phyloP scores from a whole-genome alignment of 345 rosid species.

The Excoecaria agallocha region DNA sequence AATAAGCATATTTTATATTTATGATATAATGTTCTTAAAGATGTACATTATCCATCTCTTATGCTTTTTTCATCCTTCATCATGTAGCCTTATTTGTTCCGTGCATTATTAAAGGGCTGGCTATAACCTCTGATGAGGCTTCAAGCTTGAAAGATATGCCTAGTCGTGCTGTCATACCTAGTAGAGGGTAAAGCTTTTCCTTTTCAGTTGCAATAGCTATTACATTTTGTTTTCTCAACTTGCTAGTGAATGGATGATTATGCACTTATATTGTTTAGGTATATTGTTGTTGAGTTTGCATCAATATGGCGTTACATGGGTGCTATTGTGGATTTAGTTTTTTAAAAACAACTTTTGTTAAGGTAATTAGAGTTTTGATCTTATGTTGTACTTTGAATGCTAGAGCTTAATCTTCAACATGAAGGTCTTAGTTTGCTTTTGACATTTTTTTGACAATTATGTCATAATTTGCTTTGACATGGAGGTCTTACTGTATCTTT shows the following conservation, averaged over 20 bases:
- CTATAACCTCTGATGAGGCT: constrained; percentile 97
- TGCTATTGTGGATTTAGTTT: constrained; percentile 76
- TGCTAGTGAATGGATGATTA: constrained; percentile 23
- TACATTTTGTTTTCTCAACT: constrained; percentile 15
- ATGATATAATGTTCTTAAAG: neutral
- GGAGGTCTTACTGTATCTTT: too few species aligned
- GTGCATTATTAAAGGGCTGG: constrained; percentile 63
- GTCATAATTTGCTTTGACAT: too few species aligned
- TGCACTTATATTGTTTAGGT: constrained; percentile 44
- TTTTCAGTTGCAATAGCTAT: constrained; percentile 16
- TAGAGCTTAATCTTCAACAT: too few species aligned
- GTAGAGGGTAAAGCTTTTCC: constrained; percentile 74
- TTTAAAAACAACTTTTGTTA: constrained; percentile 87
- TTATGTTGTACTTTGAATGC: neutral
- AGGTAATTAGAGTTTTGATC: constrained; percentile 38
- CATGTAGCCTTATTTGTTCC: neutral
- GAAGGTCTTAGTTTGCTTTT: too few species aligned
- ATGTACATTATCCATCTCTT: neutral
- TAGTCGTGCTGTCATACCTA: constrained; percentile 81
- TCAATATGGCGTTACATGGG: constrained; percentile 99
- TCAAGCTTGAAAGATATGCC: constrained; percentile 93
- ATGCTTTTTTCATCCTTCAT: constrained; percentile 1
- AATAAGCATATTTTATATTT: constrained; percentile 39
- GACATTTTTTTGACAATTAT: too few species aligned
- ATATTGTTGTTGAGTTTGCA: constrained; percentile 98